Percentiles rank a stretch among this genome's conserved stretches.
These are phyloP conservation scores for Daldinia sp. DNA, from an alignment of 2,329 filamentous ascomycete species.

Conservation along the genomic window DNA sequence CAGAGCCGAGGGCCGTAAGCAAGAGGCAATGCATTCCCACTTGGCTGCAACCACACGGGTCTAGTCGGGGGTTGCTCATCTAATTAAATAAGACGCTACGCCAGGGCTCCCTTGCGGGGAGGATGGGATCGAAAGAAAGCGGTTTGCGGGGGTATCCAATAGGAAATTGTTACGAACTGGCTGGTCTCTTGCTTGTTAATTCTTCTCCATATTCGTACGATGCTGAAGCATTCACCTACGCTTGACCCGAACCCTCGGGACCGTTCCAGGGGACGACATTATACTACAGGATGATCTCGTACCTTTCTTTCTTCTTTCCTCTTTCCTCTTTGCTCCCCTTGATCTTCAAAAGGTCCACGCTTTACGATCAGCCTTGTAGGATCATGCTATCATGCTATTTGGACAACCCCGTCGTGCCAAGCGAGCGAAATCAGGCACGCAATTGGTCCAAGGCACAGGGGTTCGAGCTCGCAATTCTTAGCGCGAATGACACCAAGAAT, in stretches of 20 bases:
- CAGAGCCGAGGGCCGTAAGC: slow-evolving; percentile 30
- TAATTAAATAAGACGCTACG: slow-evolving; percentile 18
- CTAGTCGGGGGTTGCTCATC: slow-evolving; percentile 7
- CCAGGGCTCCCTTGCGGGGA: slow-evolving; percentile 19
- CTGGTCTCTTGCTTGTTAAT: neutral
- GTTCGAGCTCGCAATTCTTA: slow-evolving; percentile 37
- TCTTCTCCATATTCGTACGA: neutral
- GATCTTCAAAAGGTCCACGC: neutral
- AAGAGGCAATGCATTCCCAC: slow-evolving; percentile 26
- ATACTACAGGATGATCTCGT: neutral
- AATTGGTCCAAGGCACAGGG: slow-evolving; percentile 30
- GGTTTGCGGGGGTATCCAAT: neutral
- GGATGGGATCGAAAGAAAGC: neutral
- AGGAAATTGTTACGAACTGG: no score
- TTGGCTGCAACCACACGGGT: slow-evolving; percentile 24
- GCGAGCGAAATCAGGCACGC: slow-evolving; percentile 1
- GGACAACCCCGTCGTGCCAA: slow-evolving; percentile 17
- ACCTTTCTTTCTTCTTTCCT: neutral
- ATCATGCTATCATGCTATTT: slow-evolving; percentile 5
- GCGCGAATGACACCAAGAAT: slow-evolving; percentile 30
- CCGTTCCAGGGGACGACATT: neutral
- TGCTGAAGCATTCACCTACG: neutral
- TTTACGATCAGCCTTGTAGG: slow-evolving; percentile 1
- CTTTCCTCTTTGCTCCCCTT: neutral
- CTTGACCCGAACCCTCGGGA: neutral